A percentile compares a stretch with the other conserved stretches of the same genome.
These are phyloP conservation scores for Phytopythium ostracodes DNA, from an alignment of 352 stramenopile genomes.

Conservation along the genomic window DNA sequence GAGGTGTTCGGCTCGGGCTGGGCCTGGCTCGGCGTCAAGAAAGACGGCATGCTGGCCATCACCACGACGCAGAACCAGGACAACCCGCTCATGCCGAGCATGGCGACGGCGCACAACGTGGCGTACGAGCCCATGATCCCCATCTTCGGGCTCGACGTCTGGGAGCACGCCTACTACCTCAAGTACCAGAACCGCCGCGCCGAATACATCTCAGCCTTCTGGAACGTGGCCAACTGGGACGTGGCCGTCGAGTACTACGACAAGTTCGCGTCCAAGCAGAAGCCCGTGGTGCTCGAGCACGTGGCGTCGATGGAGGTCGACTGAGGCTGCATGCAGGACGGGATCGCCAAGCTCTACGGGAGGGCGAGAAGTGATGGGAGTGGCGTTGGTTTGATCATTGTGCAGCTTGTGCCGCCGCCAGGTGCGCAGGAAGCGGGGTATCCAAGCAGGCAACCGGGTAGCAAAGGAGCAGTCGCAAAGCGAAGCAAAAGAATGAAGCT, in stretches of 20 bases:
- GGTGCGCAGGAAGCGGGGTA: no score
- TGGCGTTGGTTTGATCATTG: neutral
- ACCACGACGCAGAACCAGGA: conserved; percentile 96
- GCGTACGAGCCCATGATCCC: conserved; percentile 91
- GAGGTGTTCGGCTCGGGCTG: conserved; percentile 89
- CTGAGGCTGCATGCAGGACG: neutral
- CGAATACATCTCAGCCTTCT: conserved; percentile 97
- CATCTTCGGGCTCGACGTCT: conserved; percentile 94
- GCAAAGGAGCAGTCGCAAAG: neutral
- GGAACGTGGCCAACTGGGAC: conserved; percentile 96
- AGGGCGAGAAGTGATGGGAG: neutral
- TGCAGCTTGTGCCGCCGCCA: no score
- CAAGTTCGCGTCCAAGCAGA: conserved; percentile 80
- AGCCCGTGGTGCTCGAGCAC: conserved; percentile 55
- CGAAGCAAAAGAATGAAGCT: neutral
- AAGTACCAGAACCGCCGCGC: conserved; percentile 96
- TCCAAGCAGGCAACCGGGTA: neutral
- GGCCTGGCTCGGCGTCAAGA: conserved; percentile 86
- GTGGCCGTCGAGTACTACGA: conserved; percentile 91
- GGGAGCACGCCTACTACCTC: conserved; percentile 96
- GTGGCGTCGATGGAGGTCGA: neutral
- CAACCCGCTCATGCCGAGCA: conserved; percentile 80
- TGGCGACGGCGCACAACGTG: conserved; percentile 53
- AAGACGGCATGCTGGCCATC: conserved; percentile 91
- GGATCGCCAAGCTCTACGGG: neutral